Conservation (phyloP, 2,329 filamentous ascomycete genomes). For the Microdochium nivale region DNA sequence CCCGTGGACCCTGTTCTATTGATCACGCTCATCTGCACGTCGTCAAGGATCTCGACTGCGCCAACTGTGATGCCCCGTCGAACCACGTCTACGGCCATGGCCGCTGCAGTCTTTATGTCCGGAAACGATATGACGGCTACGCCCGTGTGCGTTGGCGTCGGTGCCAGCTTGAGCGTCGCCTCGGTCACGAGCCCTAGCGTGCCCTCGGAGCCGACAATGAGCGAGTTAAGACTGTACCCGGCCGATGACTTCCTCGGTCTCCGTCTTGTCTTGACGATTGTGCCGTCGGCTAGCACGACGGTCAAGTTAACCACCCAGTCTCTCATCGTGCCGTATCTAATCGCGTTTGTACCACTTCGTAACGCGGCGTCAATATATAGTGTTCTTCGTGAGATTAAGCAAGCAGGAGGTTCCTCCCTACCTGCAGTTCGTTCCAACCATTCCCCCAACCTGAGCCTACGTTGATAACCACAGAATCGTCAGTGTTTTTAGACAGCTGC, state of each 20-base stretch:
- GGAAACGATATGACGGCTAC: conserved; percentile 57
- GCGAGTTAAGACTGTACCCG: conserved; percentile 61
- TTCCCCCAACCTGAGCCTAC: conserved; percentile 35
- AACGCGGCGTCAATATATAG: too few relatives aligned
- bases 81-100: conserved; percentile 56
- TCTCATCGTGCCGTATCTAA: conserved; percentile 67
- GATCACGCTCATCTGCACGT: conserved; percentile 59
- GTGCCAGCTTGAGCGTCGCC: conserved; percentile 58
- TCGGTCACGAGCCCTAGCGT: conserved; percentile 66
- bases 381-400: too few relatives aligned
- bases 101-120: conserved; percentile 51
- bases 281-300: conserved; percentile 61
- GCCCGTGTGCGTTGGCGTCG: conserved; percentile 52
- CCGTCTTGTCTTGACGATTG: conserved; percentile 55
- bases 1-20: conserved; percentile 51
- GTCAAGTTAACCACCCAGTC: conserved; percentile 67
- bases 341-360: conserved; percentile 47
- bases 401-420: too few relatives aligned
- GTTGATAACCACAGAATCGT: not conserved
- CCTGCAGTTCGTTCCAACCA: conserved; percentile 61
- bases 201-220: conserved; percentile 65
- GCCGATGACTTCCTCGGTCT: conserved; percentile 62
- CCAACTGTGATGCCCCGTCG: conserved; percentile 57
- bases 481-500: not conserved
- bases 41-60: conserved; percentile 56